phyloP scores from a whole-genome alignment of 768 basidiomycete genomes.

The Leccinum variicolor region DNA sequence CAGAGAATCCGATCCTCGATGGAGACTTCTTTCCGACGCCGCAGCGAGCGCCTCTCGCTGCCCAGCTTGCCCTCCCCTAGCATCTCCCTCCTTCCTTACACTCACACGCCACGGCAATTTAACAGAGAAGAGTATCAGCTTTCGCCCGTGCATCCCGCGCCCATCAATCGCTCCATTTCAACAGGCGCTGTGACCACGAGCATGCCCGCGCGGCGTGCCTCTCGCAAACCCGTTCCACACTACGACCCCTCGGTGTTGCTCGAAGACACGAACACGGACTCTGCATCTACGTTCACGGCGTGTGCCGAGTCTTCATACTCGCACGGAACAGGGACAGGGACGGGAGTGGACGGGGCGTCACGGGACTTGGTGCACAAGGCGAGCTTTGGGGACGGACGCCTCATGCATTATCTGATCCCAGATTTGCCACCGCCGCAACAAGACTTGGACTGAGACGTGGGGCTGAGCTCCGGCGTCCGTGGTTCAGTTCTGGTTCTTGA shows the following conservation, averaged over 20 bases:
- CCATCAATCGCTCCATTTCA: conserved; percentile 29
- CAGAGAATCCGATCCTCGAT: conserved; percentile 33
- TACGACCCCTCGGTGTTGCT: conserved; percentile 37
- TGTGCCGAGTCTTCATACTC: conserved; percentile 28
- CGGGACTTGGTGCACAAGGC: conserved; percentile 37
- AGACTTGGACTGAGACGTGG: conserved; percentile 18
- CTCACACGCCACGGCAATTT: conserved; percentile 13
- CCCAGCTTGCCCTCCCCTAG: conserved; percentile 19
- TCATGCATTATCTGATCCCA: conserved; percentile 57
- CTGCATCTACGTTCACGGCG: conserved; percentile 20
- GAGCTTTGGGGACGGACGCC: conserved; percentile 44
- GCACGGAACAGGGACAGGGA: conserved; percentile 18
- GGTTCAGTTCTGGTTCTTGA: not conserved
- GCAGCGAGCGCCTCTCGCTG: conserved; percentile 30
- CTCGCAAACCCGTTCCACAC: conserved; percentile 57
- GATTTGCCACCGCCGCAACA: conserved; percentile 45
- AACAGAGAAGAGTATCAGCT: conserved; percentile 31
- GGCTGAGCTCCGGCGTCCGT: not conserved
- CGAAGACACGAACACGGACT: conserved; percentile 20
- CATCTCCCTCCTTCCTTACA: conserved; percentile 15
- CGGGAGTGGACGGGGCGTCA: conserved; percentile 8
- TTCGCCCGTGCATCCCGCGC: conserved; percentile 18
- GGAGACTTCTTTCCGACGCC: conserved; percentile 24
- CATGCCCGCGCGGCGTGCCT: conserved; percentile 28
- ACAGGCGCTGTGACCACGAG: conserved; percentile 18